These are phyloP conservation scores for Cladobotryum mycophilum DNA, from an alignment of 2,329 filamentous ascomycete genomes.

Conservation along the genomic window DNA sequence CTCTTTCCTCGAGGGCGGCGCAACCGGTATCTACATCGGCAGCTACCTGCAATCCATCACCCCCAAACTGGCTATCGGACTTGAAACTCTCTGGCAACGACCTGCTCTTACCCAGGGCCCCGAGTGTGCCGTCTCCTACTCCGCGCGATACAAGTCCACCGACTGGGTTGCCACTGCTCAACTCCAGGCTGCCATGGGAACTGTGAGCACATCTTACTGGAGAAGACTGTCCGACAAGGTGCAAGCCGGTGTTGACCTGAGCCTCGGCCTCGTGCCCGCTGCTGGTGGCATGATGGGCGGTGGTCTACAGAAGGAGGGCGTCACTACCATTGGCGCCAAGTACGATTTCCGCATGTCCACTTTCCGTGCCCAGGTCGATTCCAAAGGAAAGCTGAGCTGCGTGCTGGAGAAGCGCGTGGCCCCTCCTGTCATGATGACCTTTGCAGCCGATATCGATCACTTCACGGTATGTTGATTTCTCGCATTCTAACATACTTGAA, in stretches of 20 bases:
- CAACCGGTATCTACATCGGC: slow-evolving; percentile 93
- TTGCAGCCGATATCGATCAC: slow-evolving; percentile 95
- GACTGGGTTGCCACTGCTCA: slow-evolving; percentile 94
- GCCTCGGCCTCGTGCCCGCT: slow-evolving; percentile 69
- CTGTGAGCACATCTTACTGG: slow-evolving; percentile 90
- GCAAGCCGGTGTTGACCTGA: slow-evolving; percentile 92
- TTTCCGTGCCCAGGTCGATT: slow-evolving; percentile 94
- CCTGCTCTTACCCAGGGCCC: slow-evolving; percentile 76
- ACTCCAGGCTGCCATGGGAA: slow-evolving; percentile 74
- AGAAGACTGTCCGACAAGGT: slow-evolving; percentile 87
- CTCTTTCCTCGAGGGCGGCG: slow-evolving; percentile 82
- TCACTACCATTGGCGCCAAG: slow-evolving; percentile 88
- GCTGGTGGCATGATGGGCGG: slow-evolving; percentile 68
- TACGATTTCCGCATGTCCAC: slow-evolving; percentile 96
- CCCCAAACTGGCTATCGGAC: slow-evolving; percentile 74
- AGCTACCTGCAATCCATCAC: slow-evolving; percentile 94
- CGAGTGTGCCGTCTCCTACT: slow-evolving; percentile 87
- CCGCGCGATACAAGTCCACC: slow-evolving; percentile 79
- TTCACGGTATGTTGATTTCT: slow-evolving; percentile 63
- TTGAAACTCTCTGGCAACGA: slow-evolving; percentile 93
- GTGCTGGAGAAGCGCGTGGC: slow-evolving; percentile 94
- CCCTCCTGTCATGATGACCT: slow-evolving; percentile 85
- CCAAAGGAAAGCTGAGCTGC: slow-evolving; percentile 86
- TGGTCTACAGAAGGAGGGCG: slow-evolving; percentile 73
- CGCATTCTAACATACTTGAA: background rate